Percentiles rank a stretch among this genome's conserved stretches.
phyloP scores from a whole-genome alignment of 306 rosid genomes.

The Quercus suber region DNA sequence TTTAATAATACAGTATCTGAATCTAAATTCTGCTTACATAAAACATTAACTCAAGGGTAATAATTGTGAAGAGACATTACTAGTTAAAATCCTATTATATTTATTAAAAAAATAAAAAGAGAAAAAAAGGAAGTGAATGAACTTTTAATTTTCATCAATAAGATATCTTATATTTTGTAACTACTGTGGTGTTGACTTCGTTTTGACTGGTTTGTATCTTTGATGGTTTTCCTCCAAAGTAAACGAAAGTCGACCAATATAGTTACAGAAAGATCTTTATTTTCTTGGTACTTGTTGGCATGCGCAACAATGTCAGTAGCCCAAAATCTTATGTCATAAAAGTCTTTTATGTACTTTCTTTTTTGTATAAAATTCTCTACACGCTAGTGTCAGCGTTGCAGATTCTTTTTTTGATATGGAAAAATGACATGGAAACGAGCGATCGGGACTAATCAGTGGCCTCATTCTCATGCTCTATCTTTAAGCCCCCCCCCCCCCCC shows the following conservation, averaged over 20 bases:
- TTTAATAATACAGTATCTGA: no score
- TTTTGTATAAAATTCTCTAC: conserved; percentile 14
- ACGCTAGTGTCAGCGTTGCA: conserved; percentile 23
- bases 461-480: conserved; percentile 18
- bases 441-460: conserved; percentile 9
- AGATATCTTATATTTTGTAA: background rate
- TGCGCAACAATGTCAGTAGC: conserved; percentile 61
- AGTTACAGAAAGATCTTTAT: conserved; percentile 14
- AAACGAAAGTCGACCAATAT: conserved; percentile 10
- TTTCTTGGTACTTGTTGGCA: conserved; percentile 62
- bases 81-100: no score
- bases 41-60: no score
- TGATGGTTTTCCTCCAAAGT: conserved; percentile 2
- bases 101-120: no score
- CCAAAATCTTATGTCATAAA: conserved; percentile 31
- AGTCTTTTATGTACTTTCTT: conserved; percentile 18
- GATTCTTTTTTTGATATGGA: conserved; percentile 24
- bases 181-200: background rate
- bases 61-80: no score
- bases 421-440: conserved; percentile 27
- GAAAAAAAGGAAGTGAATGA: background rate
- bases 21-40: no score
- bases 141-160: background rate
- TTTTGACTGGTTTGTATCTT: background rate
- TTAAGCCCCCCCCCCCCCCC: conserved; percentile 31